phyloP scores from a whole-genome alignment of 306 rosid species.

The Trifolium pratense region DNA sequence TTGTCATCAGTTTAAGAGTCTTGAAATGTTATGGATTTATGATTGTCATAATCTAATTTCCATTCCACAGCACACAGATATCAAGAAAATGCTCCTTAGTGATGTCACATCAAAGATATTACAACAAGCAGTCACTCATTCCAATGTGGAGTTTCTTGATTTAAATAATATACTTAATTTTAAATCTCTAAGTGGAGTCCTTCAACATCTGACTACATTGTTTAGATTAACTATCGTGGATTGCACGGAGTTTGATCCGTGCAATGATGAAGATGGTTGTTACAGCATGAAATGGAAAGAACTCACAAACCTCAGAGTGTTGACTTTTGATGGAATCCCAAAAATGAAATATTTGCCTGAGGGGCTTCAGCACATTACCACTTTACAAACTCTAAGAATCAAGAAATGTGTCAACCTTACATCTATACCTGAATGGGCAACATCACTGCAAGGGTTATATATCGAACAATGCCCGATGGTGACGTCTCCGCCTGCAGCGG shows the following conservation, averaged over 20 bases:
- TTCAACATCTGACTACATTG: conserved; percentile 18
- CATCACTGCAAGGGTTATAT: neutral
- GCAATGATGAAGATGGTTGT: conserved; percentile 8
- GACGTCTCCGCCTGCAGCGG: too few relatives aligned
- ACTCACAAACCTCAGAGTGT: neutral
- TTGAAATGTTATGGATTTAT: rapidly evolving
- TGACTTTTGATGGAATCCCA: rapidly evolving
- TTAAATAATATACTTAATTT: neutral
- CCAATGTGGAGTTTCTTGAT: neutral
- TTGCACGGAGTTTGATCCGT: neutral
- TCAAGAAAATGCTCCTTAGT: rapidly evolving
- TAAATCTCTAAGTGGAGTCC: neutral
- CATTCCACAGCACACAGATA: neutral
- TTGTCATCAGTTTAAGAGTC: conserved; percentile 1
- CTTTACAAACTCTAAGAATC: neutral
- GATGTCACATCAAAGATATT: neutral
- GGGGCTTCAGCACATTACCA: conserved; percentile 23
- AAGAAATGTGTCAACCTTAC: rapidly evolving
- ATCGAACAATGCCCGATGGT: too few relatives aligned
- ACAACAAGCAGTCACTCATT: neutral
- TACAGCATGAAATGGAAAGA: conserved; percentile 24
- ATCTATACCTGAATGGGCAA: neutral
- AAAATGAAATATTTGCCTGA: neutral
- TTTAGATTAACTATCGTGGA: rapidly evolving
- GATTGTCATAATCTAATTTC: neutral